Evolutionary conservation across 192 early-diverging fungal species (phyloP).

Genomic region (Backusella westeae): DNA sequence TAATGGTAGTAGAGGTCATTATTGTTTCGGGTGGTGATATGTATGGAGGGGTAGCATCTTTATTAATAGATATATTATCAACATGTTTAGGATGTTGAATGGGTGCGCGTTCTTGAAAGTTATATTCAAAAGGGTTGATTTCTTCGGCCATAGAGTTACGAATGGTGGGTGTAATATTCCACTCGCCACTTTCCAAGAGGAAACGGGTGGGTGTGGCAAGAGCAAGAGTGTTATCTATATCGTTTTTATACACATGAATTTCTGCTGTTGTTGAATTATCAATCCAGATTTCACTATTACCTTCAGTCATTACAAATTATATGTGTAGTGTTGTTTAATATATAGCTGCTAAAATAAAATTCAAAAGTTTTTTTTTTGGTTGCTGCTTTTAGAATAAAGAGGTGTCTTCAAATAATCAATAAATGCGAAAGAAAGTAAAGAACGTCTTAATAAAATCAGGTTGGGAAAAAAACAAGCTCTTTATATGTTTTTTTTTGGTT

Average conservation of each 20-base stretch:
- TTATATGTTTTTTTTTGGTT: background rate
- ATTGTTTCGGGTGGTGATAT: background rate
- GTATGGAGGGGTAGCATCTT: background rate
- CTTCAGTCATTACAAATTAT: background rate
- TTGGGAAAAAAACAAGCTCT: background rate
- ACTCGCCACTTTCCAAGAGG: constrained; percentile 29
- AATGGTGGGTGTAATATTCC: constrained; percentile 23
- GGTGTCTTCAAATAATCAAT: too few relatives aligned
- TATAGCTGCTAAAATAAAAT: too few relatives aligned
- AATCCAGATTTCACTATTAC: background rate
- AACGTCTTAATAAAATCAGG: background rate
- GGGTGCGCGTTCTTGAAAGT: constrained; percentile 2
- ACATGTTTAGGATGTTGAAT: background rate
- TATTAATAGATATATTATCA: background rate
- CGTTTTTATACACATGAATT: background rate
- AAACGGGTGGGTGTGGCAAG: constrained; percentile 32
- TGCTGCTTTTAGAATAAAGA: background rate
- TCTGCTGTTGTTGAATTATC: background rate
- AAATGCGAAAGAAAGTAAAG: background rate
- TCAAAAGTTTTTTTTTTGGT: background rate
- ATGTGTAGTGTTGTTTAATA: background rate
- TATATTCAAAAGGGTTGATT: constrained; percentile 30
- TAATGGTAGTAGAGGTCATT: too few relatives aligned
- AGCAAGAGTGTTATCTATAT: background rate
- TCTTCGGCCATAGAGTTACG: constrained; percentile 15